phyloP scores from a whole-genome alignment of 208 protist genomes.

The Acanthamoeba polyphaga region DNA sequence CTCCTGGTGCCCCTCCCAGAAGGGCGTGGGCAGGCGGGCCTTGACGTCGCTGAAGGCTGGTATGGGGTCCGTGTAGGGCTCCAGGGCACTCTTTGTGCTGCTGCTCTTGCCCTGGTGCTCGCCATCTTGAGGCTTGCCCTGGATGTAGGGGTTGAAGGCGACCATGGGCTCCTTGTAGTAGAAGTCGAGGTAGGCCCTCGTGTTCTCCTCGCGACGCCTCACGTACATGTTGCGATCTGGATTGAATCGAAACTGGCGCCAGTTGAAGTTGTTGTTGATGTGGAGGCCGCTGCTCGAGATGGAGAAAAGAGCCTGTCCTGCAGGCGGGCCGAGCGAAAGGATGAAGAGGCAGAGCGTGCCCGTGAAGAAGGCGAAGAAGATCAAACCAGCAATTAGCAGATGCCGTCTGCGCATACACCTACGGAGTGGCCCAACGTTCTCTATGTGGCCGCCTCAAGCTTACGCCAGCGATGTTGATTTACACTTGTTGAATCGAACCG shows the following conservation, averaged over 20 bases:
- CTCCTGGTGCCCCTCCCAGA: slow-evolving; percentile 57
- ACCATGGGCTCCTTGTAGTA: slow-evolving; percentile 71
- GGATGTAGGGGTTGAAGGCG: slow-evolving; percentile 47
- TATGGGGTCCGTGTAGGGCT: slow-evolving; percentile 26
- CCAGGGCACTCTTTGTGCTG: background rate
- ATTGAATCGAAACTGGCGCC: background rate
- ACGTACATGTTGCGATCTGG: slow-evolving; percentile 38
- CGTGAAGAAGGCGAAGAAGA: background rate
- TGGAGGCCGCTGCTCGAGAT: background rate
- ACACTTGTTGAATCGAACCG: background rate
- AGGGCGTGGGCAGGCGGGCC: slow-evolving; percentile 16
- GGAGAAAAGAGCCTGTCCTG: too few relatives aligned
- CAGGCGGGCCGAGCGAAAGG: too few relatives aligned
- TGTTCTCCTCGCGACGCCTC: slow-evolving; percentile 25
- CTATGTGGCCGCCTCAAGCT: too few relatives aligned
- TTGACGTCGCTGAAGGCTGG: background rate
- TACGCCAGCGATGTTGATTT: too few relatives aligned
- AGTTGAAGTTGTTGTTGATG: slow-evolving; percentile 43
- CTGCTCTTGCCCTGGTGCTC: background rate
- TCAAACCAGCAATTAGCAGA: background rate
- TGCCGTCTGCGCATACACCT: background rate
- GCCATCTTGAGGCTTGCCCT: background rate
- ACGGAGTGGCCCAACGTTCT: background rate
- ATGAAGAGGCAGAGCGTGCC: background rate
- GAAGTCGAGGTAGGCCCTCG: slow-evolving; percentile 65